Evolutionary conservation across 2,329 filamentous ascomycete species (phyloP), one percentile per base, ranked within the genome.

Genomic region (Xylariaceae sp.): DNA sequence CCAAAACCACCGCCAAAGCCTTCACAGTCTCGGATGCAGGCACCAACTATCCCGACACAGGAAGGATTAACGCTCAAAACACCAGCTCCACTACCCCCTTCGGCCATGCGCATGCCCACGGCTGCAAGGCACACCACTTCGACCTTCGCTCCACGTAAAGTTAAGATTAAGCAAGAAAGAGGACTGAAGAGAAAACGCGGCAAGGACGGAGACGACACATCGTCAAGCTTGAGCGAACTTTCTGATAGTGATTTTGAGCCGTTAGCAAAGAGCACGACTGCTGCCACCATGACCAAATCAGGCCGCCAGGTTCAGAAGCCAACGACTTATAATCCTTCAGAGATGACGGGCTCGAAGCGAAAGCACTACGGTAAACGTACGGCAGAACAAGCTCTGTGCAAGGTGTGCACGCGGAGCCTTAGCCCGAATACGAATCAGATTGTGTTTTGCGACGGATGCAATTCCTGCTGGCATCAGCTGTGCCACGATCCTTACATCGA

Each of bases 371-470:
- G 78, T 53, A 85, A 85, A 68, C 78, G 82, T 54, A 82, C 78
- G 18, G 77, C 61, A 53, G 80, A 83, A 61, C 74, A 81, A 53
- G 76, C 77, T 12, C 75, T 87, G 31, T 94, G 89, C 71, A 85
- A 83, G 59, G 77, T 81, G 55, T 95, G 89, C 68, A 78, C 83
- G 46, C 76, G 89, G 56, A 83, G 86, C 10, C 80, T 86, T 56
- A 89, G 86, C 61, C 85, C 86, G 3, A 66, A 74, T n/a, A 82
- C 74, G 58, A 94, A 94, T 69, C 81, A 85, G 69, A 91, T 95
- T 64, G 88, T 94, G 2, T 90, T 91, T 67, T 95, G 89, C 70
- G 87, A 92, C 68, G 83, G 83, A 14, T 95, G 89, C 71, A 88
- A 89, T 64, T 75, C 77, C 30, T 81, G 84, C 39, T 95, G 89